Evolutionary conservation across 2,329 filamentous ascomycete species (phyloP).

Genomic region (Sphaerulina vaccinii): DNA sequence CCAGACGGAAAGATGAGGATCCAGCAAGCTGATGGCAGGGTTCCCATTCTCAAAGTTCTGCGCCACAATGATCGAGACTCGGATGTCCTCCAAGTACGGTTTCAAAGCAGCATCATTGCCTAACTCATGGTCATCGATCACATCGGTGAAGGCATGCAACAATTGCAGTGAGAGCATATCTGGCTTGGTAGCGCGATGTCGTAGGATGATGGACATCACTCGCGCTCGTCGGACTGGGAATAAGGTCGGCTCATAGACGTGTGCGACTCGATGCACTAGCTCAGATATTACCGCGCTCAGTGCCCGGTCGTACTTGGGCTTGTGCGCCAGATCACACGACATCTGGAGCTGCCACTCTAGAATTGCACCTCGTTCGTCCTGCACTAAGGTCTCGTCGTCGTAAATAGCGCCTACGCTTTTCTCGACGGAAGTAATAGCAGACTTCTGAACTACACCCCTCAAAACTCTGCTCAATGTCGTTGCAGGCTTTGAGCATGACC

Average conservation of each 20-base stretch:
- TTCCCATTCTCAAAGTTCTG: neutral
- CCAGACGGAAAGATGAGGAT: constrained; percentile 40
- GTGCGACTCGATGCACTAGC: constrained; percentile 22
- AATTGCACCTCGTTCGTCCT: constrained; percentile 38
- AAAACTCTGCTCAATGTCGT: constrained; percentile 28
- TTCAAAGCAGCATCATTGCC: constrained; percentile 38
- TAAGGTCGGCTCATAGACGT: constrained; percentile 20
- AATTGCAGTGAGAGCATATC: constrained; percentile 22
- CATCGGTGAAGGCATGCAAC: constrained; percentile 6
- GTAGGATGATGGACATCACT: constrained; percentile 26
- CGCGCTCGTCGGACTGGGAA: constrained; percentile 36
- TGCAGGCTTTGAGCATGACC: constrained; percentile 22
- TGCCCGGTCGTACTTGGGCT: constrained; percentile 22
- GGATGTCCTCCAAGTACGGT: constrained; percentile 38
- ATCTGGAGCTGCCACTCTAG: constrained; percentile 45
- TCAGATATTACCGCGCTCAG: constrained; percentile 23
- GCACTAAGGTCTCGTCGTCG: constrained; percentile 36
- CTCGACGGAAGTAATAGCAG: constrained; percentile 6
- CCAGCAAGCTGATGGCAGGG: constrained; percentile 32
- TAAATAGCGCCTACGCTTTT: constrained; percentile 30
- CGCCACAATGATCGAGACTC: constrained; percentile 39
- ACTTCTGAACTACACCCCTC: constrained; percentile 24
- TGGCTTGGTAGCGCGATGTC: constrained; percentile 27
- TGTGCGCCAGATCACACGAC: constrained; percentile 26
- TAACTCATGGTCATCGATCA: constrained; percentile 18